Evolutionary conservation across 805 yeast genomes (phyloP).

Genomic region (Kazachstania psychrophila): DNA sequence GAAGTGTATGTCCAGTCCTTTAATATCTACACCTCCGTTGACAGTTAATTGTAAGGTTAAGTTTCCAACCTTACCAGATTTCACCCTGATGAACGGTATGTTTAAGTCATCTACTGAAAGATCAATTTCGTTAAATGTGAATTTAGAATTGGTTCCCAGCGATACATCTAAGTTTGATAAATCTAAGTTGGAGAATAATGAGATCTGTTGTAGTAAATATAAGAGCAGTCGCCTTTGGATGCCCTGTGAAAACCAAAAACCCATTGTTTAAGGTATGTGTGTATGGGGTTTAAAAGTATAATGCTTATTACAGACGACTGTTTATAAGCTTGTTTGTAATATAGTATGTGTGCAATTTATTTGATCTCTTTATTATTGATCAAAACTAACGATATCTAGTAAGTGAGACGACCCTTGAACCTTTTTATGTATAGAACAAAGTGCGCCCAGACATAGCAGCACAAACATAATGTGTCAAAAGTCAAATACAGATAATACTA

Average conservation of each 20-base stretch:
- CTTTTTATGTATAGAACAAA: no score
- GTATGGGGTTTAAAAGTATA: not conserved
- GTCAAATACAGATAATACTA: no score
- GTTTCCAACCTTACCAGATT: conserved; percentile 51
- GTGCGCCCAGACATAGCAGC: no score
- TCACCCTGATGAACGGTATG: conserved; percentile 52
- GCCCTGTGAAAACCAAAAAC: conserved; percentile 71
- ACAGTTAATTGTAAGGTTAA: conserved; percentile 54
- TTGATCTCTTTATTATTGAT: no score
- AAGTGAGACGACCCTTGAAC: no score
- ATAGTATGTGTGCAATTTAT: no score
- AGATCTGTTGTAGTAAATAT: conserved; percentile 71
- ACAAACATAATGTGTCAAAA: no score
- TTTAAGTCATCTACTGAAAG: conserved; percentile 63
- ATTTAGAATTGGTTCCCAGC: conserved; percentile 46
- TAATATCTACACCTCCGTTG: conserved; percentile 60
- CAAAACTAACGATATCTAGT: no score
- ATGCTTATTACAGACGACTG: no score
- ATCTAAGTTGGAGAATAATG: conserved; percentile 74
- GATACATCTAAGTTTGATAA: conserved; percentile 76
- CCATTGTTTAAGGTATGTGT: no score
- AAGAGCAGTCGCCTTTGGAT: conserved; percentile 73
- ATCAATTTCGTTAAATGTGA: conserved; percentile 50
- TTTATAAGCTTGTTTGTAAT: no score
- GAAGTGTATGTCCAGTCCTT: conserved; percentile 47